These are phyloP conservation scores for Trypanosoma cruzi DNA, from an alignment of 208 protist species.

Conservation along the genomic window DNA sequence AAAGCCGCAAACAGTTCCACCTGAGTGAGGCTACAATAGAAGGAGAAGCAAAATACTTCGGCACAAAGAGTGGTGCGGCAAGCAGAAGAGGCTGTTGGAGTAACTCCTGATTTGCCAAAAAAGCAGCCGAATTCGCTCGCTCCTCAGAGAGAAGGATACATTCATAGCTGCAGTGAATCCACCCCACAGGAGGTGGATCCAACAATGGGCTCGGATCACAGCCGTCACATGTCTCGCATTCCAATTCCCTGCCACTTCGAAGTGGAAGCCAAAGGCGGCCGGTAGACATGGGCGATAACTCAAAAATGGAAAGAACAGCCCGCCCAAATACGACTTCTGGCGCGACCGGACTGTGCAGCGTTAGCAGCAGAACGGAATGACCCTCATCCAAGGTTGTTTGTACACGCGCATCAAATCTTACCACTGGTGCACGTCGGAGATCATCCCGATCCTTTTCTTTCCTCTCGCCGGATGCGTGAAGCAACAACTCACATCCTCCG, in stretches of 20 bases:
- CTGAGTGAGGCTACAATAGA: not conserved
- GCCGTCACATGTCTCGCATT: not conserved
- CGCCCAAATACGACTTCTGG: slow-evolving; percentile 44
- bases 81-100: slow-evolving; percentile 1
- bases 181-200: slow-evolving; percentile 1
- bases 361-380: slow-evolving; percentile 44
- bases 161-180: slow-evolving; percentile 23
- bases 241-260: slow-evolving; percentile 5
- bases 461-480: slow-evolving; percentile 1
- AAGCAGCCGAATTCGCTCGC: not conserved
- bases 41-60: slow-evolving; percentile 14
- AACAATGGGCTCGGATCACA: not conserved
- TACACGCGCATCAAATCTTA: slow-evolving; percentile 39
- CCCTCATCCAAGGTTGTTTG: slow-evolving; percentile 34
- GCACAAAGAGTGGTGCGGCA: not conserved
- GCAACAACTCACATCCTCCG: slow-evolving; percentile 26
- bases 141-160: slow-evolving; percentile 9
- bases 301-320: slow-evolving; percentile 39
- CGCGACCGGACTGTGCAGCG: slow-evolving; percentile 36
- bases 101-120: slow-evolving; percentile 16
- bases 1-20: slow-evolving; percentile 20
- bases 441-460: not conserved
- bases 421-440: slow-evolving; percentile 35
- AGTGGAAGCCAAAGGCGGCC: slow-evolving; percentile 47
- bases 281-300: not conserved